Evolutionary conservation across 495 filamentous ascomycete species (phyloP), one percentile per base, ranked within the genome.

Genomic region (Letharia lupina): DNA sequence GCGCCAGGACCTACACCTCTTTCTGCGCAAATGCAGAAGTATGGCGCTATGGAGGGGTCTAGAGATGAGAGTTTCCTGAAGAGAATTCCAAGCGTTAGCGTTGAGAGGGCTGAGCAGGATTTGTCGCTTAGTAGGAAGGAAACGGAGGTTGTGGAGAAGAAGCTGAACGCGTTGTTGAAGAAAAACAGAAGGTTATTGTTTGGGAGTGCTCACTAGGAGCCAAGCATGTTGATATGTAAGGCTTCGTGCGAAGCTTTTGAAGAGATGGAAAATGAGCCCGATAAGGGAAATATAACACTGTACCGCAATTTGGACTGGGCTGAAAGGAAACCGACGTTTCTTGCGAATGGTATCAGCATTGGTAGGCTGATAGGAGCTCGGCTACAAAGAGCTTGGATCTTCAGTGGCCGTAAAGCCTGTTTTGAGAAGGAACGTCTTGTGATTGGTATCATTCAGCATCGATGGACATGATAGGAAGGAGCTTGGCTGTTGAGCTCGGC

Each of bases 111-210:
- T 8, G 87, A 91, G 75, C 76, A 75, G 63, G 83, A 80, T 42
- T 77, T 88, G 69, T 65, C 77, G 23, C 70, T 73, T 15, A 80
- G 83, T n/a, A 80, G 80, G 68, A 89, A 86, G 77, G 87, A 91
- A 70, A 81, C 84, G 44, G 89, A 91, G 62, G 80, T 73, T 64
- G 71, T 90, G 12, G 89, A 91, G 74, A 91, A 89, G 80, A 85
- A 78, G 68, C 73, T 83, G 40, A 71, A 72, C 54, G 79, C 74
- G 10, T 62, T 83, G 44, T 75, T 83, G 50, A 81, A 81, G 52
- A 77, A 77, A 44, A 83, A 83, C 70, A 64, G 60, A 61, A 37
- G 66, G 31, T 68, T 70, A 61, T 20, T 65, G 33, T 60, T 65
- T 65, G 63, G 63, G 5, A 65, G 31, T 50, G 42, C 56, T 8